Base-by-base conservation (phyloP, 1,284 basidiomycete genomes). In the Trichosporon sp. region DNA sequence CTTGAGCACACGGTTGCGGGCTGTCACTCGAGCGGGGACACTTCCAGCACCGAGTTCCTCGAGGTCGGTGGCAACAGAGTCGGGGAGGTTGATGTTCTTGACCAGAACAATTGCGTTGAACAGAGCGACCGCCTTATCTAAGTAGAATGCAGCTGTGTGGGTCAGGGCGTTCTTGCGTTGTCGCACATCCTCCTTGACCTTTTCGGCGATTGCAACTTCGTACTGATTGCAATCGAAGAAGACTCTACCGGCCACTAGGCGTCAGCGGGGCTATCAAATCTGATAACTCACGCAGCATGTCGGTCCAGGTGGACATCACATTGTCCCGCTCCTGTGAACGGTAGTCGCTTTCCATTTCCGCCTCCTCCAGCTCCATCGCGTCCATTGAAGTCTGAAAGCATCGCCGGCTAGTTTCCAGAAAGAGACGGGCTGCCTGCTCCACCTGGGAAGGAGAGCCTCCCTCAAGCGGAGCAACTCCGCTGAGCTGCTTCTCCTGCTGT, bases 211-310 rank as follows among this genome's bases (percentile, higher is more conserved):
- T 5, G 59, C 59, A 8, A 63, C 32, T 12, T 63, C 59, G 16
- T 63, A 63, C 14, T 63, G 32, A 32, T 63, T 63, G 32, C 59
- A 63, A 16, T 35, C 59, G 32, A 63, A 63, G 59, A 63, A 35
- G 1, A 63, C 16, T 35, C 59, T 32, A 6, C 59, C 59, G 11
- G 59, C 31, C 32, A 26, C 59, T 63, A 1, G 14, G 32, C 5
- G 59, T 63, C 16, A 63, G 59, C 26, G 26, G 26, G 26, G 26
- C 4, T 35, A 1, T 5, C 2, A n/a, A 4, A 32, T n/a, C 31
- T 4, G 12, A 31, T 2, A 6, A n/a, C 31, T 63, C 59, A 63
- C 59, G 7, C 2, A 63, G 32, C 59, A 63, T 63, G 14, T 63
- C 59, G 11, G 35, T 21, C 59, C 31, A 37, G 8, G 16, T 63